Evolutionary conservation across 1,139 yeast genomes (phyloP).

Genomic region (Sugiyamaella neomexicana): DNA sequence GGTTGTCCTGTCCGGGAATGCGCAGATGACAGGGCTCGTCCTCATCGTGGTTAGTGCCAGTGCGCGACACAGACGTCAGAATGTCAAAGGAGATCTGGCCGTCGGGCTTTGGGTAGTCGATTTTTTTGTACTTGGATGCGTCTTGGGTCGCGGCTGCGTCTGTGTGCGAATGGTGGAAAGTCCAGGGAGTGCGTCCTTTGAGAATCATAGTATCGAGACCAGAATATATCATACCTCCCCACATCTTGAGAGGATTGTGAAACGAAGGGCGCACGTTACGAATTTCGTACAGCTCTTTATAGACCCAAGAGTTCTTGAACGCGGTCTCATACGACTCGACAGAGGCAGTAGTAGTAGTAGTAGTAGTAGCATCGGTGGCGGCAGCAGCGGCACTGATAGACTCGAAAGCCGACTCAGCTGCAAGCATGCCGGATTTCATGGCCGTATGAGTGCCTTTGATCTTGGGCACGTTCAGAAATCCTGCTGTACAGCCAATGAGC

Average conservation of each 20-base stretch:
- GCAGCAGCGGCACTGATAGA: slow-evolving; percentile 52
- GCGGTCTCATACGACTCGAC: slow-evolving; percentile 60
- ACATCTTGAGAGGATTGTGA: slow-evolving; percentile 64
- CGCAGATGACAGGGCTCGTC: slow-evolving; percentile 88
- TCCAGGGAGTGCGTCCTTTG: slow-evolving; percentile 83
- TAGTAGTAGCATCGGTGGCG: slow-evolving; percentile 41
- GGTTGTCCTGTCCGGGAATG: slow-evolving; percentile 66
- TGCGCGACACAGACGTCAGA: slow-evolving; percentile 87
- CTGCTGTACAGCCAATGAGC: slow-evolving; percentile 92
- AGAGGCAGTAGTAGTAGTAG: slow-evolving; percentile 45
- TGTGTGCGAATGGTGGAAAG: slow-evolving; percentile 66
- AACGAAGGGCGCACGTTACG: slow-evolving; percentile 93
- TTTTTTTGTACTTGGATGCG: slow-evolving; percentile 66
- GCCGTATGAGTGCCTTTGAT: slow-evolving; percentile 99
- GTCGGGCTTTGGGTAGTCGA: slow-evolving; percentile 93
- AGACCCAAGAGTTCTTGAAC: slow-evolving; percentile 78
- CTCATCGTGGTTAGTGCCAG: slow-evolving; percentile 95
- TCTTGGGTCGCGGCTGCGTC: slow-evolving; percentile 71
- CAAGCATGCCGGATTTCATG: slow-evolving; percentile 89
- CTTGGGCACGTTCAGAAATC: slow-evolving; percentile 94
- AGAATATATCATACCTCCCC: slow-evolving; percentile 80
- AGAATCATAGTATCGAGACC: slow-evolving; percentile 81
- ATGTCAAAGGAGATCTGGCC: slow-evolving; percentile 86
- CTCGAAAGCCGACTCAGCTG: slow-evolving; percentile 82
- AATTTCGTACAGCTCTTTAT: slow-evolving; percentile 74